Evolutionary conservation across 2,329 filamentous ascomycete species (phyloP).

Genomic region (Neofusicoccum ribis): DNA sequence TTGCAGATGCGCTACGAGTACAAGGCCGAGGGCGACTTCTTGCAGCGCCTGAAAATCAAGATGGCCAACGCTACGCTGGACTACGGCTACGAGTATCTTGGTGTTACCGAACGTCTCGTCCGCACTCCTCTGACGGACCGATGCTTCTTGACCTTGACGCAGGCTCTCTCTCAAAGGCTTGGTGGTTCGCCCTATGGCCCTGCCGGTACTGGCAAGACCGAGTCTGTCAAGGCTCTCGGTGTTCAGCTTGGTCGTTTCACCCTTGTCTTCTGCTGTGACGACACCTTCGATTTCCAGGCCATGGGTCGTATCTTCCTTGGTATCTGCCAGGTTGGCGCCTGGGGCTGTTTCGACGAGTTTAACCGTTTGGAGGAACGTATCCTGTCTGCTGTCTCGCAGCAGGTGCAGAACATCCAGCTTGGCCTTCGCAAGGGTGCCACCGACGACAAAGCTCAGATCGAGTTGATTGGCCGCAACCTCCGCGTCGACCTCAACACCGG

Average conservation of each 20-base stretch:
- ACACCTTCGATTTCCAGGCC: conserved; percentile 99
- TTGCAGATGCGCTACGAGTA: conserved; percentile 98
- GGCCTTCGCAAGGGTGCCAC: conserved; percentile 82
- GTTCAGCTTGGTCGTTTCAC: conserved; percentile 96
- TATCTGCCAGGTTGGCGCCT: conserved; percentile 98
- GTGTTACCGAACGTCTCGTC: conserved; percentile 93
- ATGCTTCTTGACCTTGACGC: conserved; percentile 96
- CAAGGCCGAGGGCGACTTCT: conserved; percentile 73
- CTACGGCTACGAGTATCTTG: conserved; percentile 97
- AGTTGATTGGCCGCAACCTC: conserved; percentile 88
- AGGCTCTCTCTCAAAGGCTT: conserved; percentile 90
- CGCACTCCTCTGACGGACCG: conserved; percentile 95
- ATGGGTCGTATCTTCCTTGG: conserved; percentile 99
- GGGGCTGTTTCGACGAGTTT: conserved; percentile 99
- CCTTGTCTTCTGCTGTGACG: conserved; percentile 98
- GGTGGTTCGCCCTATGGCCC: conserved; percentile 97
- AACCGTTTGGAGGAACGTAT: conserved; percentile 98
- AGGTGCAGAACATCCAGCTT: conserved; percentile 98
- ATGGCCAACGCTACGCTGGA: conserved; percentile 96
- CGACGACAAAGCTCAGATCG: conserved; percentile 85
- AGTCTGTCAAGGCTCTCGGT: conserved; percentile 97
- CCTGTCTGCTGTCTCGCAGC: conserved; percentile 94
- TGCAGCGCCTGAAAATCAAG: conserved; percentile 82
- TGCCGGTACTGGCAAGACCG: conserved; percentile 97
- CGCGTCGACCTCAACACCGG: conserved; percentile 90